Evolutionary conservation across 2,329 filamentous ascomycete species (phyloP), one percentile per base, ranked within the genome.

Genomic region (Ophiobolus disseminans): DNA sequence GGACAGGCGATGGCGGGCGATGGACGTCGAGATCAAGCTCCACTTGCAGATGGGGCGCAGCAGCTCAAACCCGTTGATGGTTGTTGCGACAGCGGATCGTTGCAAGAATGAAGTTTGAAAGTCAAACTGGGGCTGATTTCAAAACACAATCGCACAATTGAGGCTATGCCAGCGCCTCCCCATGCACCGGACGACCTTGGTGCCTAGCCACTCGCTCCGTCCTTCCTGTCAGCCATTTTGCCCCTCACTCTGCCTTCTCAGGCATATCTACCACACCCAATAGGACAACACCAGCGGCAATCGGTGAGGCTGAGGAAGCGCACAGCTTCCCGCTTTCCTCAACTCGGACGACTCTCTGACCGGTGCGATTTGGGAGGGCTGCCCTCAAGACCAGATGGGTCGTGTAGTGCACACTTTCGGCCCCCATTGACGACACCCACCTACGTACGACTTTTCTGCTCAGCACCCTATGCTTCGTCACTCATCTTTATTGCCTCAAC

Each of bases 121-220:
- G 45, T 57, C 50, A 57, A 53, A 43, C 45, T 49, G 45, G 51
- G n/a, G 53, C 35, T 39, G 41, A 51, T 34, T 51, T 17, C 36
- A 50, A 22, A 32, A n/a, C n/a, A n/a, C 45, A 36, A 31, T 50
- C 31, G 38, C 45, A 46, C 25, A 53, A 47, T 42, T 55, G 58
- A 65, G 65, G 65, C 65, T 67, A 58, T 66, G 65, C 30, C 65
- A 51, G 35, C 48, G 52, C 53, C 53, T 52, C 48, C 8, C 40
- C 42, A 45, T 45, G 45, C 57, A 28, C 47, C 44, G 34, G 37
- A 42, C 42, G 35, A 41, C n/a, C 53, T 49, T 60, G 57, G 11
- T 47, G 50, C 57, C 57, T 60, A 57, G 56, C 55, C 43, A 60
- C 60, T 50, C 23, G 50, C n/a, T n/a, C n/a, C n/a, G n/a, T n/a